Evolutionary conservation across 192 early-diverging fungal genomes (phyloP).

Genomic region (Entomortierella lignicola): DNA sequence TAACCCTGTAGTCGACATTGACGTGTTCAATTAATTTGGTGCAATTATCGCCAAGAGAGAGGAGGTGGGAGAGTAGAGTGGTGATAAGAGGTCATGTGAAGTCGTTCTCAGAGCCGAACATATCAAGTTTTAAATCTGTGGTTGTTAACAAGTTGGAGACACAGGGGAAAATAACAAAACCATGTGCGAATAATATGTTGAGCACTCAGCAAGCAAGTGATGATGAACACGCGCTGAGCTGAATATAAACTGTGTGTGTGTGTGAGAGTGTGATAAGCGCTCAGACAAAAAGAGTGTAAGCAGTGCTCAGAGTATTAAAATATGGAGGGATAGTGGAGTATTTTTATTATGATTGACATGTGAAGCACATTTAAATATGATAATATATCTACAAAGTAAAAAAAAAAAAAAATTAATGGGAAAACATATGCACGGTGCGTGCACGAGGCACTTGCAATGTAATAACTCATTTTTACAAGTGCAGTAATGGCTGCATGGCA

Average conservation of each 20-base stretch:
- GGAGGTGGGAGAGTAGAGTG: no score
- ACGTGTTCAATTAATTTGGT: no score
- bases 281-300: background rate
- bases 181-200: background rate
- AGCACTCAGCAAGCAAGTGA: background rate
- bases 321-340: background rate
- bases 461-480: no score
- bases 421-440: slow-evolving; percentile 1
- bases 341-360: background rate
- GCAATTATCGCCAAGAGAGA: no score
- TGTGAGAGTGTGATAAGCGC: background rate
- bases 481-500: no score
- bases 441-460: slow-evolving; percentile 8
- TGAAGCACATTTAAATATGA: background rate
- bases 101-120: no score
- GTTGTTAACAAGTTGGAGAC: no score
- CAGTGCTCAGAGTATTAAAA: background rate
- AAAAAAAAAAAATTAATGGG: background rate
- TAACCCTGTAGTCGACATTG: no score
- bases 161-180: no score
- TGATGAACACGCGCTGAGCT: background rate
- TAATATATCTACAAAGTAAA: no score
- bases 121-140: no score
- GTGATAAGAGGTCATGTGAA: no score
- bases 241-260: background rate